Conservation (phyloP, 2,329 filamentous ascomycete genomes). For the Podosphaera aphanis region DNA sequence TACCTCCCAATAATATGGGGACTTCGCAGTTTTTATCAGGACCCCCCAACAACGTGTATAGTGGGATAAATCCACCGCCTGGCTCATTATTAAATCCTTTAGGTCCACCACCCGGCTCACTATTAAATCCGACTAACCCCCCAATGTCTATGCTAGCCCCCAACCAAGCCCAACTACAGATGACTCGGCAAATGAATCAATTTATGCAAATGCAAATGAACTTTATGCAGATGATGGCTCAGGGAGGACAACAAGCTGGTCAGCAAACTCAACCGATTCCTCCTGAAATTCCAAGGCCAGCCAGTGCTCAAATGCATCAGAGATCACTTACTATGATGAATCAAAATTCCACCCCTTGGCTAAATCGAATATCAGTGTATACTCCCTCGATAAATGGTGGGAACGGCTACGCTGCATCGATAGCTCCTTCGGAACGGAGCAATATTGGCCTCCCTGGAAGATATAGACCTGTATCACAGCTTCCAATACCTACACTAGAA, state of each 20-base stretch:
- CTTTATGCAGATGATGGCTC: constrained; percentile 64
- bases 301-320: constrained; percentile 10
- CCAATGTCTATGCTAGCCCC: too few species aligned
- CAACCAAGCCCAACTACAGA: constrained; percentile 55
- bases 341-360: constrained; percentile 36
- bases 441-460: constrained; percentile 75
- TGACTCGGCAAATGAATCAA: constrained; percentile 63
- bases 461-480: constrained; percentile 69
- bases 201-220: constrained; percentile 93
- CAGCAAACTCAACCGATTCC: constrained; percentile 5
- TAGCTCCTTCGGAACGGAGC: constrained; percentile 86
- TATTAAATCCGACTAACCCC: constrained; percentile 27
- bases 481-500: constrained; percentile 17
- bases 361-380: constrained; percentile 21
- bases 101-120: constrained; percentile 10
- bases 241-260: constrained; percentile 7
- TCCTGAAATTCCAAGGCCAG: constrained; percentile 7
- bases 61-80: constrained; percentile 10
- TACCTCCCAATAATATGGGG: constrained; percentile 16
- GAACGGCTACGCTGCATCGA: constrained; percentile 59
- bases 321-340: constrained; percentile 73
- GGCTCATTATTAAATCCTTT: constrained; percentile 15
- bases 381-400: constrained; percentile 26
- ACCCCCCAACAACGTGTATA: constrained; percentile 7
- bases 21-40: constrained; percentile 8